A percentile compares a stretch with the other conserved stretches of the same genome.
These are phyloP conservation scores for Tephrocybe sp. DNA, from an alignment of 768 basidiomycete genomes.

Conservation along the genomic window DNA sequence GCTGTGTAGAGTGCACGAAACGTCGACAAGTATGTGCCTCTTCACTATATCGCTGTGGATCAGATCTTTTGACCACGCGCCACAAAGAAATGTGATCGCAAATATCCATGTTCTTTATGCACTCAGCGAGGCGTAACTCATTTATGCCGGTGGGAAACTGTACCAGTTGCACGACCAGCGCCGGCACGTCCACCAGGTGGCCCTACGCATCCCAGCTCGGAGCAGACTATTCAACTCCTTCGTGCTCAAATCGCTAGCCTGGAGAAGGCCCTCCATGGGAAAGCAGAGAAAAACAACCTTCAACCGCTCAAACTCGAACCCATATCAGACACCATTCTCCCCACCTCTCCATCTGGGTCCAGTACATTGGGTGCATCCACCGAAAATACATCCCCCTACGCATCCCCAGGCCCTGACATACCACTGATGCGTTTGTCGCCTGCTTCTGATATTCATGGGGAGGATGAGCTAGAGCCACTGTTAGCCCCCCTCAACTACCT, in stretches of 20 bases:
- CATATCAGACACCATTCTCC: slow-evolving; percentile 4
- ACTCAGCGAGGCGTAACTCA: slow-evolving; percentile 39
- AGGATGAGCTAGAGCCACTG: slow-evolving; percentile 12
- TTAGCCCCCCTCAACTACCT: slow-evolving; percentile 20
- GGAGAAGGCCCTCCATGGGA: slow-evolving; percentile 23
- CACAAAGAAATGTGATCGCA: slow-evolving; percentile 51
- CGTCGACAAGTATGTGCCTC: slow-evolving; percentile 44
- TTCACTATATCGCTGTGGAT: not conserved
- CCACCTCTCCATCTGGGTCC: slow-evolving; percentile 19
- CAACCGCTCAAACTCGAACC: slow-evolving; percentile 9
- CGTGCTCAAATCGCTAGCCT: slow-evolving; percentile 26
- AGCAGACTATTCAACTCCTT: slow-evolving; percentile 24
- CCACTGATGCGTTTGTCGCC: not conserved
- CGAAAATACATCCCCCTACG: slow-evolving; percentile 17
- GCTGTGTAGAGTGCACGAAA: slow-evolving; percentile 58
- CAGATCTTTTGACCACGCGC: slow-evolving; percentile 6
- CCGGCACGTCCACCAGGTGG: slow-evolving; percentile 35
- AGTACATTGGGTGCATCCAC: slow-evolving; percentile 20
- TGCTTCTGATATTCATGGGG: not conserved
- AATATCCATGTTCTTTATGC: slow-evolving; percentile 42
- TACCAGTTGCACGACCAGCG: slow-evolving; percentile 41
- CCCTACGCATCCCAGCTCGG: slow-evolving; percentile 5
- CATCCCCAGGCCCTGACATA: slow-evolving; percentile 16
- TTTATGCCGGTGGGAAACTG: slow-evolving; percentile 46
- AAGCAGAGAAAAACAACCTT: slow-evolving; percentile 11